Evolutionary conservation across 2,329 filamentous ascomycete genomes (phyloP), one percentile per base, ranked within the genome.

Genomic region (Neonectria magnoliae): DNA sequence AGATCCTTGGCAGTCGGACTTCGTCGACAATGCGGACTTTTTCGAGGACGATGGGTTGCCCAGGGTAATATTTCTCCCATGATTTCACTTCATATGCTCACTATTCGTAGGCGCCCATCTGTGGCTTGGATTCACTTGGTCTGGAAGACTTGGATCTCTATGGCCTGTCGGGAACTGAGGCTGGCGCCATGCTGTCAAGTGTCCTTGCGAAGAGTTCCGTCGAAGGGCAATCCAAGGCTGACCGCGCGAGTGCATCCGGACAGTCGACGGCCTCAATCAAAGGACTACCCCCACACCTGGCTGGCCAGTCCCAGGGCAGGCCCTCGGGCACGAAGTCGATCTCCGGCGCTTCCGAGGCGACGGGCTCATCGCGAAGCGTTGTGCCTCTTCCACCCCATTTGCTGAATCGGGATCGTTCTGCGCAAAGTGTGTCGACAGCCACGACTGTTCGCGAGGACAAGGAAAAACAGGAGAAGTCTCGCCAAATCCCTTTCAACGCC

Each of bases 341-440:
- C 18, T 44, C 63, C 13, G 38, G 20, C 10, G 38, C n/a, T 9
- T 36, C 53, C 14, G 52, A 48, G 6, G 27, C 20, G 8, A 9
- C 57, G 5, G 29, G 31, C 8, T 29, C 41, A 13, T 52, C 57
- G 13, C 18, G 16, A 13, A n/a, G 10, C 6, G 38, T 54, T 10
- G 47, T 42, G 10, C 9, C 25, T 5, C 58, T 68, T 14, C 66
- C 66, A 51, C 60, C 66, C 50, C 61, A 63, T 54, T 41, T 64
- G 38, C 29, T 45, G 52, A 16, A 20, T 5, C 31, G 25, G 11
- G 7, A 18, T 20, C 61, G n/a, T 11, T 47, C 60, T 7, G 48
- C 60, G 2, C 29, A 47, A 3, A 76, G 69, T 20, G 54, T 76
- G 5, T 78, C 76, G 3, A 78, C 76, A 1, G 77, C 77, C 7